Evolutionary conservation across 1,139 yeast genomes (phyloP), one percentile per base, ranked within the genome.

Genomic region (Candida glucosophila): DNA sequence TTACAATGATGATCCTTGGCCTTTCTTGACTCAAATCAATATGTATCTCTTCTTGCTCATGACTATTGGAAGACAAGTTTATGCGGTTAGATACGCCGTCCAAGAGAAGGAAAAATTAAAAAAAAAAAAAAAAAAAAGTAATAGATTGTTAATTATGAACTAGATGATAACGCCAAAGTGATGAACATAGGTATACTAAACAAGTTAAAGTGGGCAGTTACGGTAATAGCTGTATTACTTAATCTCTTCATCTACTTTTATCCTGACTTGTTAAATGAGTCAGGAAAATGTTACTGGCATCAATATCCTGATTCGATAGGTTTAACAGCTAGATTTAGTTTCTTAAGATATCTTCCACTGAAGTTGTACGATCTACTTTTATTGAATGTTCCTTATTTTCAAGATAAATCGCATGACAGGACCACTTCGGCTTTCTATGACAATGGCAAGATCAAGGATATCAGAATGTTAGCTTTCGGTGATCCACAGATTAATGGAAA

Each of bases 401-500:
- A 43, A 28, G 40, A 32, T 4, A 25, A 24, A n/a, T 22, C 36
- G 2, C 37, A 31, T 7, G 37, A 42, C n/a, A 32, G 30, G 8
- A 26, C 31, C 14, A 28, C 38, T 19, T 25, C 34, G 19, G 36
- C 36, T 7, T 25, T 26, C 14, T 25, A 29, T 15, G 11, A 29
- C 20, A 18, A 26, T 3, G 36, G 39, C 12, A 27, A 28, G 2
- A 48, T 56, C 9, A 47, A 58, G 12, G 83, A 77, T 40, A 67
- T 80, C 32, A 72, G 71, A 34, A 55, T 80, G 58, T 52, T 86
- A 39, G 78, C 94, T 3, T 78, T 86, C 50, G 98, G 97, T 7
- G 98, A 90, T 47, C 98, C 98, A 0, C 98, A 90, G 53, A 86
- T 90, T 49, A 80, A 88, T 35, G 97, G 97, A 2, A 73, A 77